A percentile compares a stretch with the other conserved stretches of the same genome.
Evolutionary conservation across 257 asterid genomes (phyloP).

Genomic region (Primulina tabacum): DNA sequence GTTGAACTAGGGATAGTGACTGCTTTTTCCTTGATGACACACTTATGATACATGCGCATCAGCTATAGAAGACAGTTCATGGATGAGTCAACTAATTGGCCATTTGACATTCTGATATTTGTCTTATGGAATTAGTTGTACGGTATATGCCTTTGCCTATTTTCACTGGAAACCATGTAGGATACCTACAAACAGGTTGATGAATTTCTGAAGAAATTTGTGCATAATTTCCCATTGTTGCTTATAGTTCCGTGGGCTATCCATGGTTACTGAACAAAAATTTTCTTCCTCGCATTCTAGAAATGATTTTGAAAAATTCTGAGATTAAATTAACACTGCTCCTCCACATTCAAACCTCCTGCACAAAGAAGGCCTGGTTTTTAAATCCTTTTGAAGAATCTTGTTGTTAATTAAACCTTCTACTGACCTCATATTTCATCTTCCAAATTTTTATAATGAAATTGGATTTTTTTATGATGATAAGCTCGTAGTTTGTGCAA

Average conservation of each 20-base stretch:
- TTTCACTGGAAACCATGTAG: slow-evolving; percentile 35
- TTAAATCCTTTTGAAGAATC: not conserved
- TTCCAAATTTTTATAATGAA: slow-evolving; percentile 3
- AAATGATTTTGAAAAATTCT: slow-evolving; percentile 17
- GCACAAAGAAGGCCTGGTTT: not conserved
- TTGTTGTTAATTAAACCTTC: not conserved
- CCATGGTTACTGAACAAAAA: slow-evolving; percentile 13
- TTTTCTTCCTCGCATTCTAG: not conserved
- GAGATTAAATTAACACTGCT: slow-evolving; percentile 1
- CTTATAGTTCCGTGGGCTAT: slow-evolving; percentile 21
- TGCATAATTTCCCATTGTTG: slow-evolving; percentile 22
- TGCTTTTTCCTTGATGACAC: slow-evolving; percentile 71
- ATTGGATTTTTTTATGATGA: not conserved
- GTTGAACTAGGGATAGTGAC: slow-evolving; percentile 53
- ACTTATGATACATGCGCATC: slow-evolving; percentile 48
- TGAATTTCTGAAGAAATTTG: slow-evolving; percentile 30
- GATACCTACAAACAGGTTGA: slow-evolving; percentile 34
- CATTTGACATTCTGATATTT: slow-evolving; percentile 32
- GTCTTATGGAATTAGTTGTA: slow-evolving; percentile 31
- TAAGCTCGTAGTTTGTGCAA: not conserved
- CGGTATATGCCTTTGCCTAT: slow-evolving; percentile 29
- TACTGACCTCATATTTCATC: slow-evolving; percentile 12
- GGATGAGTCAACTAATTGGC: slow-evolving; percentile 29
- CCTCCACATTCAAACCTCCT: not conserved
- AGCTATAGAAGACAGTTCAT: slow-evolving; percentile 56